These are phyloP conservation scores for Capillidium heterosporum DNA, from an alignment of 371 early-diverging fungal genomes.

Conservation along the genomic window DNA sequence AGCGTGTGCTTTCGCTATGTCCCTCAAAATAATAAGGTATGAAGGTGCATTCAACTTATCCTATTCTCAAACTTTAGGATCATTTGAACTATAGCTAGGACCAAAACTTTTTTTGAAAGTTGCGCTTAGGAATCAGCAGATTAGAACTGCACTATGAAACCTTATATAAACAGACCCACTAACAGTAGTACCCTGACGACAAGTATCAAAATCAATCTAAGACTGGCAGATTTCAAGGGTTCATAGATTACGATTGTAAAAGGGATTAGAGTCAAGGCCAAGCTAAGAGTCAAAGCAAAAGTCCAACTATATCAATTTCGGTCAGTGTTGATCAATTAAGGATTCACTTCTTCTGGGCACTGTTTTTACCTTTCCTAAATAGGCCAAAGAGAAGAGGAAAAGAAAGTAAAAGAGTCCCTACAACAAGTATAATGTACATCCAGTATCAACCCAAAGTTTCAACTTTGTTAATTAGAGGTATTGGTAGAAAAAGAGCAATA, in stretches of 20 bases:
- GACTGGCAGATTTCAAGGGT: not conserved
- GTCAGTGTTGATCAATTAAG: no score
- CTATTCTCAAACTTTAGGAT: not conserved
- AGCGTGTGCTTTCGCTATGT: not conserved
- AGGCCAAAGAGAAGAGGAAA: not conserved
- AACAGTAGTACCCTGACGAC: not conserved
- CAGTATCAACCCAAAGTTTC: not conserved
- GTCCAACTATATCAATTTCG: not conserved
- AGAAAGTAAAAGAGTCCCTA: not conserved
- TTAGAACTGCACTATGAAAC: not conserved
- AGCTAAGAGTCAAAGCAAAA: not conserved
- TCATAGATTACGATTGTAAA: not conserved
- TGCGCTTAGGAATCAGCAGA: not conserved
- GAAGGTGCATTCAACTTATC: not conserved
- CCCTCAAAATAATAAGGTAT: not conserved
- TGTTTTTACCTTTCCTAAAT: no score
- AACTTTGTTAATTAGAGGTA: not conserved
- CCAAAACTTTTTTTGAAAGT: not conserved
- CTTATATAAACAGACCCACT: not conserved
- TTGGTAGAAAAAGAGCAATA: not conserved
- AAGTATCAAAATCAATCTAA: not conserved
- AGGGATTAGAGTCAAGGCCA: not conserved
- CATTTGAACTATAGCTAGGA: not conserved
- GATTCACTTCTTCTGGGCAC: no score
- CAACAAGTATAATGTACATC: not conserved